phyloP scores from a whole-genome alignment of 768 basidiomycete genomes.

The Phaeolepiota aurea region DNA sequence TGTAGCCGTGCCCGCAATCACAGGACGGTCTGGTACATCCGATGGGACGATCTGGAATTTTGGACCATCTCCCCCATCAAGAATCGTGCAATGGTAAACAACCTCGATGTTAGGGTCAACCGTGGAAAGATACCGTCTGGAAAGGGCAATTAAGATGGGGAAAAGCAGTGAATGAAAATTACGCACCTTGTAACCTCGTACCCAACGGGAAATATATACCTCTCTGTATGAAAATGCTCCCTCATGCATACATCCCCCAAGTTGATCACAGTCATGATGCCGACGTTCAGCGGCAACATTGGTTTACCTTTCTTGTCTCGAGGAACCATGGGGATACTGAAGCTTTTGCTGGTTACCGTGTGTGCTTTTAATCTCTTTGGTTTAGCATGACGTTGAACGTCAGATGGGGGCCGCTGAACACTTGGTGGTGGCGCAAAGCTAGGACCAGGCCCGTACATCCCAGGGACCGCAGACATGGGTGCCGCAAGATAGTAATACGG shows the following conservation, averaged over 20 bases:
- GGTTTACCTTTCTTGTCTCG: conserved; percentile 65
- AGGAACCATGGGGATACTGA: conserved; percentile 72
- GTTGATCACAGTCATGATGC: conserved; percentile 77
- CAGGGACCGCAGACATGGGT: conserved; percentile 25
- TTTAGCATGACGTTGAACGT: conserved; percentile 45
- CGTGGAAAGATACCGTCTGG: conserved; percentile 73
- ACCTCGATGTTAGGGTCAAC: conserved; percentile 57
- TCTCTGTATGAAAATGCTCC: conserved; percentile 80
- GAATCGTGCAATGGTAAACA: conserved; percentile 76
- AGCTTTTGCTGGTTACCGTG: conserved; percentile 70
- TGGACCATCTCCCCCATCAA: conserved; percentile 78
- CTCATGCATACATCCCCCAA: conserved; percentile 74
- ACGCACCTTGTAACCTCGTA: conserved; percentile 74
- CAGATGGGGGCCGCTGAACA: conserved; percentile 17
- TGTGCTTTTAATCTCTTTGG: conserved; percentile 77
- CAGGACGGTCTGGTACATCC: conserved; percentile 61
- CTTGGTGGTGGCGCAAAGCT: conserved; percentile 16
- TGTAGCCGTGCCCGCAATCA: conserved; percentile 81
- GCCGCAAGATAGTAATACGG: conserved; percentile 35
- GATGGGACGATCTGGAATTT: conserved; percentile 79
- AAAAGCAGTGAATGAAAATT: conserved; percentile 1
- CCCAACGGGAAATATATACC: conserved; percentile 85
- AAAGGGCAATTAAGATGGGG: conserved; percentile 4
- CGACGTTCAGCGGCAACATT: conserved; percentile 71
- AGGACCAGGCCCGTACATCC: conserved; percentile 23